Conservation (phyloP, 805 yeast species). For the Candida orba region DNA sequence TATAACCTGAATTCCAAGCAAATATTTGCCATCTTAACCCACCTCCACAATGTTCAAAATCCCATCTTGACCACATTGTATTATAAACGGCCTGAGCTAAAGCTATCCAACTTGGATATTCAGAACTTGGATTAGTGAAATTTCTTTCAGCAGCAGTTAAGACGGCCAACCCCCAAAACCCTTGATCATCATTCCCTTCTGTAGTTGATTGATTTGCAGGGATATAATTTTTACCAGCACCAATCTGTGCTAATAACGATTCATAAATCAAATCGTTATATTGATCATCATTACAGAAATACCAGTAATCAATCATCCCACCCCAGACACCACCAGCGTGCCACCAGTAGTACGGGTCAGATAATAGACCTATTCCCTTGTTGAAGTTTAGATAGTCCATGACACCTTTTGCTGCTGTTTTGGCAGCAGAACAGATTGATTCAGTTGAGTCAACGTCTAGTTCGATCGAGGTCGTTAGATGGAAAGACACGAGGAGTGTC, state of each 20-base stretch:
- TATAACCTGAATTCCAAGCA: slow-evolving; percentile 63
- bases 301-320: slow-evolving; percentile 62
- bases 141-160: slow-evolving; percentile 61
- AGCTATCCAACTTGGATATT: slow-evolving; percentile 47
- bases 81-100: slow-evolving; percentile 57
- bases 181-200: slow-evolving; percentile 74
- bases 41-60: slow-evolving; percentile 45
- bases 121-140: slow-evolving; percentile 43
- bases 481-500: slow-evolving; percentile 5
- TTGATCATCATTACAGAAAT: slow-evolving; percentile 63
- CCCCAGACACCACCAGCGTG: slow-evolving; percentile 84
- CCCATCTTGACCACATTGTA: slow-evolving; percentile 62
- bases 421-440: slow-evolving; percentile 52
- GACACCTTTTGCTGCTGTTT: slow-evolving; percentile 52
- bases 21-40: slow-evolving; percentile 72
- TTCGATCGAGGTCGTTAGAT: slow-evolving; percentile 22
- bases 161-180: slow-evolving; percentile 63
- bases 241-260: slow-evolving; percentile 45
- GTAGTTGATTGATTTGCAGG: slow-evolving; percentile 59
- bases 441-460: slow-evolving; percentile 33
- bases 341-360: slow-evolving; percentile 83
- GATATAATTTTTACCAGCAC: slow-evolving; percentile 45
- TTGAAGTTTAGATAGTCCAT: slow-evolving; percentile 73
- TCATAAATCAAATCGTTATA: slow-evolving; percentile 49
- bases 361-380: slow-evolving; percentile 69